A percentile compares a stretch with the other conserved stretches of the same genome.
phyloP scores from a whole-genome alignment of 768 basidiomycete species.

The Mrakia frigida region DNA sequence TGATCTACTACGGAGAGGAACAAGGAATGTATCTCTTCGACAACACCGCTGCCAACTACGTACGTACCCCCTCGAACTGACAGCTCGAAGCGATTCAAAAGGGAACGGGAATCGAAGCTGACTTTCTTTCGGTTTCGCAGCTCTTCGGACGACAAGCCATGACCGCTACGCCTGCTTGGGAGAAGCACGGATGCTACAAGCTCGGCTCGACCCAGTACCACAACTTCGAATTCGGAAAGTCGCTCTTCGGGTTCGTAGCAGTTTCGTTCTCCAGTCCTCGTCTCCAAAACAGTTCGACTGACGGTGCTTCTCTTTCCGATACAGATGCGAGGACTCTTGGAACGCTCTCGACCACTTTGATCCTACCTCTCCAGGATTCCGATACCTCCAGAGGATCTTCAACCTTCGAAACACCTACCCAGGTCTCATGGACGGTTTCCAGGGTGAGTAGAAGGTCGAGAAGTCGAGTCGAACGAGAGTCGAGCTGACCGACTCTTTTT shows the following conservation, averaged over 20 bases:
- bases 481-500: no score
- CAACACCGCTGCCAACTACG: conserved; percentile 78
- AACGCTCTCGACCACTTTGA: conserved; percentile 93
- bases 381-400: conserved; percentile 58
- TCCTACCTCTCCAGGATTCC: conserved; percentile 46
- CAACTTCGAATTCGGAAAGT: conserved; percentile 78
- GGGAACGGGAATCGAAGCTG: background rate
- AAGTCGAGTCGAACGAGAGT: no score
- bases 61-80: background rate
- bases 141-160: conserved; percentile 79
- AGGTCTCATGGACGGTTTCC: conserved; percentile 78
- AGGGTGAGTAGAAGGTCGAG: no score
- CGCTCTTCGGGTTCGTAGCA: conserved; percentile 55
- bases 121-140: background rate
- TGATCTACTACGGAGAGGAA: conserved; percentile 85
- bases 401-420: conserved; percentile 63
- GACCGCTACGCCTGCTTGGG: conserved; percentile 78
- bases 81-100: background rate
- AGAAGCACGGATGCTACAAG: conserved; percentile 84
- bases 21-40: conserved; percentile 80
- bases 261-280: background rate
- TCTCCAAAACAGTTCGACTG: background rate
- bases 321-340: conserved; percentile 73
- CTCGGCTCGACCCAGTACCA: conserved; percentile 89
- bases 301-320: background rate